A percentile compares a stretch with the other conserved stretches of the same genome.
Conservation (phyloP, 352 stramenopile genomes). For the Bremia lactucae region DNA sequence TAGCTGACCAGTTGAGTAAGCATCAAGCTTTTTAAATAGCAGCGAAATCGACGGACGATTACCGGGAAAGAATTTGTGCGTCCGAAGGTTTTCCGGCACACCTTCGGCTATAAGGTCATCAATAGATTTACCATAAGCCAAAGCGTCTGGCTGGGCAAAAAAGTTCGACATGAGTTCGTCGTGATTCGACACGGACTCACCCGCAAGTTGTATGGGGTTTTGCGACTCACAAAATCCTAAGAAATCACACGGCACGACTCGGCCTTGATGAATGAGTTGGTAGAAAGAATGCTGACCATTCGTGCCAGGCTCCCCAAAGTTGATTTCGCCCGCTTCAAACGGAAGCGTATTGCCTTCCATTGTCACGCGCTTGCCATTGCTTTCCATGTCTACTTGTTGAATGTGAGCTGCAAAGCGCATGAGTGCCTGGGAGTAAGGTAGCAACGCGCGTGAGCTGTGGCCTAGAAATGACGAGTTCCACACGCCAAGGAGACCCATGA, state of each 20-base stretch:
- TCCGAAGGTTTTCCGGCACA: constrained; percentile 85
- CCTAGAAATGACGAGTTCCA: constrained; percentile 99
- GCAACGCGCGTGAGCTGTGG: constrained; percentile 84
- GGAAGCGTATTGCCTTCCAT: constrained; percentile 89
- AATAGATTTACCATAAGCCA: constrained; percentile 93
- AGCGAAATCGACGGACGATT: constrained; percentile 96
- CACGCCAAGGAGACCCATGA: constrained; percentile 94
- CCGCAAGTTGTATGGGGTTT: constrained; percentile 58
- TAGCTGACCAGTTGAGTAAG: constrained; percentile 92
- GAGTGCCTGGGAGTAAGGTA: constrained; percentile 91
- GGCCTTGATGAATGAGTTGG: constrained; percentile 98
- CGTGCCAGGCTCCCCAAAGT: constrained; percentile 96
- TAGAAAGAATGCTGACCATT: constrained; percentile 99
- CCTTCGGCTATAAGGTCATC: constrained; percentile 89
- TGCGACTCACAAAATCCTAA: constrained; percentile 96
- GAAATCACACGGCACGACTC: constrained; percentile 96
- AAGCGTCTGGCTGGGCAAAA: constrained; percentile 97
- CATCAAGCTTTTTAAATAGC: constrained; percentile 93
- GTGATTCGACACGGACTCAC: constrained; percentile 92
- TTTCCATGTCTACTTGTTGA: constrained; percentile 99
- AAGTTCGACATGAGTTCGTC: constrained; percentile 99
- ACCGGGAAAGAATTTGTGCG: constrained; percentile 95
- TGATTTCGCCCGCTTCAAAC: constrained; percentile 92
- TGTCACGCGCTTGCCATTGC: constrained; percentile 96
- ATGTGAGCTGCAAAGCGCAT: constrained; percentile 94